Base-by-base conservation (phyloP, 371 early-diverging fungal genomes). In the Fennellomyces sp. region DNA sequence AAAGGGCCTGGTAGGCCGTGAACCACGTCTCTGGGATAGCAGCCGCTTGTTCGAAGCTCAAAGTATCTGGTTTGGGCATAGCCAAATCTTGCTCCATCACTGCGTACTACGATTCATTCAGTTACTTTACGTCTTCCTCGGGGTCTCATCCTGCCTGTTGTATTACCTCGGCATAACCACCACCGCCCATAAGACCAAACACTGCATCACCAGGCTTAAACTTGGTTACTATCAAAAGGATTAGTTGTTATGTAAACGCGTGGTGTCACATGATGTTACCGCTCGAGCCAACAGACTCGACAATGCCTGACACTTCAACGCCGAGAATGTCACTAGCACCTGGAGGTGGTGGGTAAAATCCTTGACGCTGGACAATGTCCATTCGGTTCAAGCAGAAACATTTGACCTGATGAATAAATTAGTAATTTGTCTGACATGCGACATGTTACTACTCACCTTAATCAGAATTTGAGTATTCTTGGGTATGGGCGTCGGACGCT, bases 1-100 rank as follows among this genome's bases (percentile, higher is more conserved):
- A 80, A 25, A 93, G 68, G 0, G 90, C 90, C 71, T 93, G 91
- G 63, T 85, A 89, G 2, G 92, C 92, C n/a, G 92, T 91, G 66
- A 87, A 88, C 86, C 86, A 91, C 33, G 74, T 74, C 52, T 91
- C 94, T 12, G 92, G 92, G 27, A 93, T 80, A 3, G 89, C 86
- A 11, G 94, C 79, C 3, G 89, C 94, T 61, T 85, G 64, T 64
- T 85, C 81, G 71, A 84, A 87, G 0, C 80, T 66, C 23, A 90
- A 45, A 13, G 35, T 27, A 2, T 81, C 78, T 8, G 90, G 88
- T 29, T 89, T 83, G n/a, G 63, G 74, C 61, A 89, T 85, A 1
- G 87, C 84, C 52, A 88, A 65, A 12, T 57, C 60, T 61, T 83
- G 75, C 55, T 91, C 75, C 30, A 91, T 76, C 5, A 81, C 76